Evolutionary conservation across 1,284 basidiomycete species (phyloP).

Genomic region (Fomitopsis schrenkii): DNA sequence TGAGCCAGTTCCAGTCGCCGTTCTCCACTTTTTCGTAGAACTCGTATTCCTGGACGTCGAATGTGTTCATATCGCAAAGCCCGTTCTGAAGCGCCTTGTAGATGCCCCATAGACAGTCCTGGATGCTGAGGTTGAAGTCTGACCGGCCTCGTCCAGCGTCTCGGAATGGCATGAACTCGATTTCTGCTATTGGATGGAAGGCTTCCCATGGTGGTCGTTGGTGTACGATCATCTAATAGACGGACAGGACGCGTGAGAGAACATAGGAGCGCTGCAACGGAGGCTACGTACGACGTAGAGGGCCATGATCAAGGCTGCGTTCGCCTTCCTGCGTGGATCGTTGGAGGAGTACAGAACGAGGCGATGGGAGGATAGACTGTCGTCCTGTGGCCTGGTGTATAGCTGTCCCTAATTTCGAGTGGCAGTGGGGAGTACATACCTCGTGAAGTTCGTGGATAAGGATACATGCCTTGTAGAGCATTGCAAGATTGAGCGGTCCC

Average conservation of each 20-base stretch:
- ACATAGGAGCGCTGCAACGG: not conserved
- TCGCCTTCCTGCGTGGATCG: conserved; percentile 86
- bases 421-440: conserved; percentile 40
- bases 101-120: conserved; percentile 93
- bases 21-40: conserved; percentile 94
- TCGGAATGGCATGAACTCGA: conserved; percentile 93
- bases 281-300: conserved; percentile 74
- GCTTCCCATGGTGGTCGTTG: conserved; percentile 93
- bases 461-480: conserved; percentile 93
- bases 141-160: conserved; percentile 93
- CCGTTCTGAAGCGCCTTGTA: conserved; percentile 92
- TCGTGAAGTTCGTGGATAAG: conserved; percentile 86
- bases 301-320: conserved; percentile 89
- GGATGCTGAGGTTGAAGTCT: conserved; percentile 90
- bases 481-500: conserved; percentile 91
- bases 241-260: conserved; percentile 1
- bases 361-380: conserved; percentile 59
- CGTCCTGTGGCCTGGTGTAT: conserved; percentile 45
- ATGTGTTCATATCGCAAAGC: conserved; percentile 89
- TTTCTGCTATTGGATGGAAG: conserved; percentile 85
- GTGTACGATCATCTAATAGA: conserved; percentile 84
- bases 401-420: not conserved
- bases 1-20: conserved; percentile 98
- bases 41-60: conserved; percentile 88
- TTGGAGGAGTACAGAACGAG: conserved; percentile 89